A percentile compares a stretch with the other conserved stretches of the same genome.
phyloP scores from a whole-genome alignment of 192 early-diverging fungal genomes.

The Ramicandelaber brevisporus region DNA sequence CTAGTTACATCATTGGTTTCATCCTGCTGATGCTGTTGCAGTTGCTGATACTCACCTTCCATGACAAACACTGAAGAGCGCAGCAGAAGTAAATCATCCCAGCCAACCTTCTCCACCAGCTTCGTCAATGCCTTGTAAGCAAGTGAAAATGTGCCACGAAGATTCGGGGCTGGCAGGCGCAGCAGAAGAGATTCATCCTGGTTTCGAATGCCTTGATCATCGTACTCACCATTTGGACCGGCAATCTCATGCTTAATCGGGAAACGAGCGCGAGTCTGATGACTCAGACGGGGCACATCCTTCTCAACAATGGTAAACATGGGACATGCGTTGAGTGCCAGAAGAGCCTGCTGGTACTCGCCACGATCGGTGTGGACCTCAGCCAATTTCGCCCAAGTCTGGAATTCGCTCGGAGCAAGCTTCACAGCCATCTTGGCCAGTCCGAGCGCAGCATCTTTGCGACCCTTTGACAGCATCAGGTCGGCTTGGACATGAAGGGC shows the following conservation, averaged over 20 bases:
- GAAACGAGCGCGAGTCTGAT: slow-evolving; percentile 65
- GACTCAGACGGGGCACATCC: slow-evolving; percentile 76
- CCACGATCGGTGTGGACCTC: slow-evolving; percentile 71
- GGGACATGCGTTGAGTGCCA: slow-evolving; percentile 93
- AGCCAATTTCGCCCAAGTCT: slow-evolving; percentile 86
- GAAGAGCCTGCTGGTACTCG: slow-evolving; percentile 58
- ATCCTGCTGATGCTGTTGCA: slow-evolving; percentile 37
- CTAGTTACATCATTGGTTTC: slow-evolving; percentile 12
- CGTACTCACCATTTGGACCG: slow-evolving; percentile 25
- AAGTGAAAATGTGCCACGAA: slow-evolving; percentile 79
- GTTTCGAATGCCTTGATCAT: too few relatives aligned
- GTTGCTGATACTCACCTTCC: slow-evolving; percentile 91
- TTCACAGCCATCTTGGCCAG: slow-evolving; percentile 85
- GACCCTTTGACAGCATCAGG: slow-evolving; percentile 56
- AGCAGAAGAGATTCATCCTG: slow-evolving; percentile 30
- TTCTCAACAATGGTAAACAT: slow-evolving; percentile 87
- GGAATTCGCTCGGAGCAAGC: slow-evolving; percentile 81
- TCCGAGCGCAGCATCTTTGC: slow-evolving; percentile 49
- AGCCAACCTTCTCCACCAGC: slow-evolving; percentile 65
- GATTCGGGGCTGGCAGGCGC: slow-evolving; percentile 62
- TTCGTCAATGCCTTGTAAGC: slow-evolving; percentile 66
- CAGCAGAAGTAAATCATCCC: slow-evolving; percentile 79
- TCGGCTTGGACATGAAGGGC: slow-evolving; percentile 75
- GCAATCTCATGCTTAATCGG: slow-evolving; percentile 62
- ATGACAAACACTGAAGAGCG: slow-evolving; percentile 89